Percentiles rank a stretch among this genome's conserved stretches.
These are phyloP conservation scores for Candida jianshihensis DNA, from an alignment of 805 yeast species.

Conservation along the genomic window DNA sequence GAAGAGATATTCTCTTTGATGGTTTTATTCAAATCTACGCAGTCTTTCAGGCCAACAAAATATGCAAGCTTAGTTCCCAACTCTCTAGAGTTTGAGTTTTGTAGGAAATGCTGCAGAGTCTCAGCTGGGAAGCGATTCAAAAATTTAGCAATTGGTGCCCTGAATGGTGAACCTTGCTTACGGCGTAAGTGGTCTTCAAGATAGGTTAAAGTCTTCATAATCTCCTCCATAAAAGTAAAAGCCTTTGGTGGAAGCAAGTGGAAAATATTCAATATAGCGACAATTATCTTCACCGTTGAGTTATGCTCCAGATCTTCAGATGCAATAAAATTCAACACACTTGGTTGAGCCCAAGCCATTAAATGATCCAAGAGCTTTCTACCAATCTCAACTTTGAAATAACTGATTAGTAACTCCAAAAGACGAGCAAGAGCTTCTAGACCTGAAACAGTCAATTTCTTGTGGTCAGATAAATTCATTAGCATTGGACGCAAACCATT, in stretches of 20 bases:
- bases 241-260: slow-evolving; percentile 91
- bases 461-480: slow-evolving; percentile 91
- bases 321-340: slow-evolving; percentile 65
- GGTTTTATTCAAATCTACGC: slow-evolving; percentile 47
- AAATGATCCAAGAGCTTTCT: slow-evolving; percentile 86
- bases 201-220: slow-evolving; percentile 66
- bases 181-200: slow-evolving; percentile 81
- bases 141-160: slow-evolving; percentile 84
- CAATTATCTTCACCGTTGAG: slow-evolving; percentile 77
- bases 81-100: slow-evolving; percentile 56
- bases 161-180: slow-evolving; percentile 80
- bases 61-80: slow-evolving; percentile 60
- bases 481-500: slow-evolving; percentile 92
- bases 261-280: slow-evolving; percentile 85
- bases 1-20: slow-evolving; percentile 46
- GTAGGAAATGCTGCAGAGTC: slow-evolving; percentile 61
- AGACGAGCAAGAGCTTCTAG: slow-evolving; percentile 85
- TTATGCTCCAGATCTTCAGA: slow-evolving; percentile 76
- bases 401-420: slow-evolving; percentile 79
- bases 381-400: slow-evolving; percentile 96
- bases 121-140: slow-evolving; percentile 76
- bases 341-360: slow-evolving; percentile 92
- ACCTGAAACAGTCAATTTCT: slow-evolving; percentile 81
- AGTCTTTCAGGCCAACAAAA: slow-evolving; percentile 49
- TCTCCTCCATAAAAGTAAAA: slow-evolving; percentile 81